phyloP scores from a whole-genome alignment of 257 asterid genomes.

The Capsicum pubescens region DNA sequence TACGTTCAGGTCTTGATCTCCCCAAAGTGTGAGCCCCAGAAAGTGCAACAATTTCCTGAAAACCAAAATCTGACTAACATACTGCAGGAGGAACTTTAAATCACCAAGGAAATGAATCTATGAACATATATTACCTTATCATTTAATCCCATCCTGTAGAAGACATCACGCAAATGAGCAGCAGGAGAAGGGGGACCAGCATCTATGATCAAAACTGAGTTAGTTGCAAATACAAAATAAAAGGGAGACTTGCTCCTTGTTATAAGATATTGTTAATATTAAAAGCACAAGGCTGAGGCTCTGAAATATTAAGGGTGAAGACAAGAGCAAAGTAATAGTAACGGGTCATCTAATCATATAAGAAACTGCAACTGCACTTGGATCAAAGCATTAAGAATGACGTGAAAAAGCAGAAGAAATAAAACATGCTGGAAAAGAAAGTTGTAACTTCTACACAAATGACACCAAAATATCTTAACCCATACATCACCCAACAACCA shows the following conservation, averaged over 20 bases:
- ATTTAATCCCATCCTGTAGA: constrained; percentile 90
- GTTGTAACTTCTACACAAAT: background rate
- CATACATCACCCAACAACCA: background rate
- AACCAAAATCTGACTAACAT: constrained; percentile 32
- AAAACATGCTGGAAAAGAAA: background rate
- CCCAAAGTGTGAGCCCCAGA: constrained; percentile 99
- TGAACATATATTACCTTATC: constrained; percentile 66
- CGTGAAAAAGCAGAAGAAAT: background rate
- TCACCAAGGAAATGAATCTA: constrained; percentile 12
- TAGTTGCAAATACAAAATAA: constrained; percentile 29
- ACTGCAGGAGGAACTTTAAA: background rate
- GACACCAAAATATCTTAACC: background rate
- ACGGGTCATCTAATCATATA: constrained; percentile 14
- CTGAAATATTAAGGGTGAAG: background rate
- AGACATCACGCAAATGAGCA: constrained; percentile 89
- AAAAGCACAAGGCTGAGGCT: constrained; percentile 28
- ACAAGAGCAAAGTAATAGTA: constrained; percentile 1
- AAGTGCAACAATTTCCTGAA: constrained; percentile 97
- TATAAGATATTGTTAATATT: constrained; percentile 20
- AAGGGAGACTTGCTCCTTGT: background rate
- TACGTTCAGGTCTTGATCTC: constrained; percentile 97
- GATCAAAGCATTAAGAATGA: constrained; percentile 9
- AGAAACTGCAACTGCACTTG: background rate
- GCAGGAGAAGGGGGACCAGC: constrained; percentile 99
- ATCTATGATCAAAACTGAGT: constrained; percentile 54